Percentiles rank a stretch among this genome's conserved stretches.
phyloP scores from a whole-genome alignment of 2,329 filamentous ascomycete genomes.

The Penicillium glabrum region DNA sequence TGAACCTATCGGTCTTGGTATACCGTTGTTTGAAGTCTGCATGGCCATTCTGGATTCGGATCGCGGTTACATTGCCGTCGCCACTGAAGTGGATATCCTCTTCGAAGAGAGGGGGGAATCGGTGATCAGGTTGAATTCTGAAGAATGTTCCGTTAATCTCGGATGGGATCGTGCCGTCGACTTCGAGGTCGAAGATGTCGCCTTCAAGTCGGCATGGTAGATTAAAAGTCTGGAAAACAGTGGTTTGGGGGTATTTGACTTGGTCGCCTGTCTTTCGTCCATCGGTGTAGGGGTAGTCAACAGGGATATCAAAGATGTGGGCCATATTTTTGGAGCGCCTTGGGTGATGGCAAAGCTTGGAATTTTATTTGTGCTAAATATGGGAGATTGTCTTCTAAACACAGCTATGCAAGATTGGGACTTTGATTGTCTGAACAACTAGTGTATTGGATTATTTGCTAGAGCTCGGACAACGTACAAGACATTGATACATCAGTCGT shows the following conservation, averaged over 20 bases:
- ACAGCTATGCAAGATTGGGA: no score
- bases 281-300: not conserved
- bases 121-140: conserved; percentile 47
- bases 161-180: conserved; percentile 24
- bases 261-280: not conserved
- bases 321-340: not conserved
- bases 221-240: not conserved
- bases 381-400: no score
- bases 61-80: conserved; percentile 45
- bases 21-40: conserved; percentile 46
- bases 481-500: no score
- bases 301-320: not conserved
- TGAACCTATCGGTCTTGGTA: conserved; percentile 45
- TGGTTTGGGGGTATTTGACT: not conserved
- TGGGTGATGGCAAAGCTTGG: not conserved
- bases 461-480: no score
- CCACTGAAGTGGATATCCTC: conserved; percentile 36
- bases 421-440: no score
- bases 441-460: no score
- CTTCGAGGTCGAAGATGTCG: not conserved
- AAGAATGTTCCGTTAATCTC: conserved; percentile 49
- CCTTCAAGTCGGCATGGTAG: not conserved
- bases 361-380: no score
- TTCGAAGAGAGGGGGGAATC: not conserved
- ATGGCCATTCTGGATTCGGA: conserved; percentile 43